phyloP scores from a whole-genome alignment of 805 yeast species.

The Saccharomyces jurei region DNA sequence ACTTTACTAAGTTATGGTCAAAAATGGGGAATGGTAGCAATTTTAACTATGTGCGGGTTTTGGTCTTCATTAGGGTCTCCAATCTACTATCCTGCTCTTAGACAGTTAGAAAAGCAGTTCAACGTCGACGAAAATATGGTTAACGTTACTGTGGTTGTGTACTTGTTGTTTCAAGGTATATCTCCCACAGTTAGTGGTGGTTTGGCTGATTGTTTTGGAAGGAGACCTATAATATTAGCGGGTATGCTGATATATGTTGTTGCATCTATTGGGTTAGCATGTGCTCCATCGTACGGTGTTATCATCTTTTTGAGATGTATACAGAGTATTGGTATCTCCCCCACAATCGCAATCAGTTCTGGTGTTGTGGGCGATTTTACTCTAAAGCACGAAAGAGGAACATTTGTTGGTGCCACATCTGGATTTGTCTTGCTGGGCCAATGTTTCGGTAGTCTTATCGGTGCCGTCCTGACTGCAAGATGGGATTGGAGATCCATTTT shows the following conservation, averaged over 20 bases:
- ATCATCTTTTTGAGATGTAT: constrained; percentile 57
- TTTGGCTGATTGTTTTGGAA: constrained; percentile 60
- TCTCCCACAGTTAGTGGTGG: constrained; percentile 62
- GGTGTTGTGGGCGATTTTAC: constrained; percentile 72
- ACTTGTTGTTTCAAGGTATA: constrained; percentile 65
- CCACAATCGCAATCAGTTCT: constrained; percentile 58
- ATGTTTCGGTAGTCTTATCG: constrained; percentile 68
- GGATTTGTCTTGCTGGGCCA: constrained; percentile 66
- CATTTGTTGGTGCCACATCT: constrained; percentile 53
- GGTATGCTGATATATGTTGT: constrained; percentile 50
- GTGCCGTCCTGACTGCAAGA: constrained; percentile 35
- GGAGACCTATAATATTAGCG: constrained; percentile 57
- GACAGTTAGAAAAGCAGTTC: constrained; percentile 48
- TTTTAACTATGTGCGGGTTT: constrained; percentile 34
- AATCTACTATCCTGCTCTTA: constrained; percentile 73
- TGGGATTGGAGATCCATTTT: constrained; percentile 71
- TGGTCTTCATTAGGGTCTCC: constrained; percentile 73
- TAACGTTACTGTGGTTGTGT: constrained; percentile 68
- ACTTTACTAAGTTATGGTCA: constrained; percentile 20
- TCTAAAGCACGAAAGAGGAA: constrained; percentile 56
- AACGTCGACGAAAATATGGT: constrained; percentile 46
- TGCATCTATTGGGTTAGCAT: constrained; percentile 61
- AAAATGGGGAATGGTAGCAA: constrained; percentile 27
- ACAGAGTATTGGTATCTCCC: constrained; percentile 68
- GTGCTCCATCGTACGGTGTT: constrained; percentile 47